These are phyloP conservation scores for Saturnispora sanitii DNA, from an alignment of 805 yeast genomes.

Conservation along the genomic window DNA sequence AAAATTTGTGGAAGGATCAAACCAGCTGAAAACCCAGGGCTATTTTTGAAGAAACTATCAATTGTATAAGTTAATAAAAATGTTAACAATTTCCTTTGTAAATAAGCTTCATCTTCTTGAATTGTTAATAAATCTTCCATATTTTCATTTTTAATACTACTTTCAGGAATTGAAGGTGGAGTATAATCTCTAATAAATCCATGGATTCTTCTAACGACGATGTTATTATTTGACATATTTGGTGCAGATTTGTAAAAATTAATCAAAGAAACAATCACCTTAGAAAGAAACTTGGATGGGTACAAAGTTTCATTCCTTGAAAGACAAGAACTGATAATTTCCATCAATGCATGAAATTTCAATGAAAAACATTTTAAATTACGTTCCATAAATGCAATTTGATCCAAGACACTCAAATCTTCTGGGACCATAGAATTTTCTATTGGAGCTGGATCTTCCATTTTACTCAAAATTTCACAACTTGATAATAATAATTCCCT, in stretches of 20 bases:
- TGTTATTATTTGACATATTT: constrained; percentile 19
- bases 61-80: constrained; percentile 28
- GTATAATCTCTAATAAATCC: constrained; percentile 50
- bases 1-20: neutral
- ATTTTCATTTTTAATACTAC: constrained; percentile 18
- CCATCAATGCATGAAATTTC: constrained; percentile 57
- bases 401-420: neutral
- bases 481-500: constrained; percentile 67
- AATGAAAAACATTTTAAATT: constrained; percentile 34
- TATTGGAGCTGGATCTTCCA: constrained; percentile 18
- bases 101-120: constrained; percentile 44
- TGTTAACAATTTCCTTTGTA: constrained; percentile 58
- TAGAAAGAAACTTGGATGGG: constrained; percentile 72
- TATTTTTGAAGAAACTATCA: neutral
- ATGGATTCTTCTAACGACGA: constrained; percentile 53
- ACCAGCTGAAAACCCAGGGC: constrained; percentile 1
- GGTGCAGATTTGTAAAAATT: constrained; percentile 39
- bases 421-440: neutral
- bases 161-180: constrained; percentile 35
- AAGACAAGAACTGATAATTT: constrained; percentile 50
- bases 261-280: constrained; percentile 51
- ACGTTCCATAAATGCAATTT: constrained; percentile 3
- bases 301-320: constrained; percentile 55
- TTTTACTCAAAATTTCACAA: constrained; percentile 48
- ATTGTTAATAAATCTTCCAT: constrained; percentile 31